Base-by-base conservation (phyloP, 1,284 basidiomycete species). In the Malassezia cuniculi region DNA sequence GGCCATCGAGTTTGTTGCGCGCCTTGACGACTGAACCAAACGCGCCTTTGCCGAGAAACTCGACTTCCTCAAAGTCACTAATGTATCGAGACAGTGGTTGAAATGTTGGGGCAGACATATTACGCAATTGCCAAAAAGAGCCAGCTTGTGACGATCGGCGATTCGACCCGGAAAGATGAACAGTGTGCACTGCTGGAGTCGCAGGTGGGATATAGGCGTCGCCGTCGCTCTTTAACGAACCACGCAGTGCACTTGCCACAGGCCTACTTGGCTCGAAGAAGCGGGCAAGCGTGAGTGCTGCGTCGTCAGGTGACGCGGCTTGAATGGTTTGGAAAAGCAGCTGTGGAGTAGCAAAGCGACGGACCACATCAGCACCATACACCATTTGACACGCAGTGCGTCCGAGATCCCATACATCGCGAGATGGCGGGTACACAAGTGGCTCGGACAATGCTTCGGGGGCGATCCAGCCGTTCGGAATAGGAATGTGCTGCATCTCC, bases 1-100 rank as follows among this genome's bases (percentile, higher is more conserved):
- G 50, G 5, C 68, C 71, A 43, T 75, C 74, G 1, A 74, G 67
- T 69, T 79, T 82, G 62, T 94, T 89, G 37, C 80, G 73, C 1
- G 86, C 87, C 67, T 94, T 94, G 30, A 93, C 85, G 0, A 94
- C 89, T 16, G 83, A 82, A 0, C 87, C 86, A 64, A 89, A 95
- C 0, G 82, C 86, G 1, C 87, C 87, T 62, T 81, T 82, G 1
- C 89, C 87, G 6, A 69, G 51, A 33, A 66, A 63, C 29, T 60
- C 59, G 22, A 68, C 54, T 40, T 67, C 62, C 29, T 62, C 59
- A 34, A 68, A 68, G 47, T 67, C 66, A 16, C 51, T 57, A 12
- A 57, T 38, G 36, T 66, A 68, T 7, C 66, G 55, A 18, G 60
- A 63, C 6, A 48, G 36, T 12, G 52, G 35, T 31, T 39, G 38